Conservation (phyloP, 2,329 filamentous ascomycete genomes). For the Pyrenochaeta sp. region DNA sequence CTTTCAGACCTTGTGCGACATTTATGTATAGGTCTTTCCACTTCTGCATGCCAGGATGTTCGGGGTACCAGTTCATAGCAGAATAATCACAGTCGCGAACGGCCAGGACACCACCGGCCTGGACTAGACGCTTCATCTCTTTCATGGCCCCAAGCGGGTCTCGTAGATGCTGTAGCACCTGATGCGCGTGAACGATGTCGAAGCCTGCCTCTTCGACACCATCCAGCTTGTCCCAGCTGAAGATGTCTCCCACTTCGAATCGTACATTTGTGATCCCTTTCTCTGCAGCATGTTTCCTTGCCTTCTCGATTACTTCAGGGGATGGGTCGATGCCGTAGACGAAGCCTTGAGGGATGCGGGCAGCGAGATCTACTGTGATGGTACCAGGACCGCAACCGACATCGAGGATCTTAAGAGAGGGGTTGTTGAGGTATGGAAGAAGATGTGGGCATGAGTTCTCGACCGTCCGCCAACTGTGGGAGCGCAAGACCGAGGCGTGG, state of each 20-base stretch:
- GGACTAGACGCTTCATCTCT: constrained; percentile 64
- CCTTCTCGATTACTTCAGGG: constrained; percentile 53
- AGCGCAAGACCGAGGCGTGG: constrained; percentile 50
- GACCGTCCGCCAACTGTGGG: constrained; percentile 57
- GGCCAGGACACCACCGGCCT: constrained; percentile 63
- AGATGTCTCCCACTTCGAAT: constrained; percentile 54
- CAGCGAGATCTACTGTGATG: constrained; percentile 56
- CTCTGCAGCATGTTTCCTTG: constrained; percentile 47
- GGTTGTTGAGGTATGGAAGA: constrained; percentile 39
- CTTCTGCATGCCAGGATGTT: constrained; percentile 42
- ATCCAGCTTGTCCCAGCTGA: constrained; percentile 55
- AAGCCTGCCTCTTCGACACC: constrained; percentile 54
- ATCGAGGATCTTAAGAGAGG: constrained; percentile 53
- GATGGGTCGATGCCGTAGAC: constrained; percentile 58
- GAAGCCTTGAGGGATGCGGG: constrained; percentile 54
- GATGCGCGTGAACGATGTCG: constrained; percentile 68
- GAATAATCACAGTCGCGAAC: constrained; percentile 48
- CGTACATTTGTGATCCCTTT: constrained; percentile 51
- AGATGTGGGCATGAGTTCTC: constrained; percentile 55
- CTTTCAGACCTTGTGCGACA: constrained; percentile 41
- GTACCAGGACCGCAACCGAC: constrained; percentile 60
- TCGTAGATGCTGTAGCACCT: constrained; percentile 65
- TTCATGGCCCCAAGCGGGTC: constrained; percentile 60
- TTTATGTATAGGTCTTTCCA: constrained; percentile 48
- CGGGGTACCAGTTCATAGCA: constrained; percentile 51